Base-by-base conservation (phyloP, 768 basidiomycete species). In the Hygrocybe coccinea region DNA sequence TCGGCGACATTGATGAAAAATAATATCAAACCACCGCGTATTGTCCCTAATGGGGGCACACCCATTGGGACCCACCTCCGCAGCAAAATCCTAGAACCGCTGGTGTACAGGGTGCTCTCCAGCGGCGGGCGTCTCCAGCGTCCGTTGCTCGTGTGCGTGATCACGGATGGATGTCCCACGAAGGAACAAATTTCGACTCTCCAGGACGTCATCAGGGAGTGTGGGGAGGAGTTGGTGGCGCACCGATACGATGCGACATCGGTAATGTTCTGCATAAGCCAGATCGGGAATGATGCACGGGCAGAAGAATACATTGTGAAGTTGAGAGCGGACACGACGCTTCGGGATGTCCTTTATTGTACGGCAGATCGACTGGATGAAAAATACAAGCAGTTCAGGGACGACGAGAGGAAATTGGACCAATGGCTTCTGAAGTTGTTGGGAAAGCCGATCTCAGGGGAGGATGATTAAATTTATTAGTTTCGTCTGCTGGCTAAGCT, bases 181-280 rank as follows among this genome's bases (percentile, higher is more conserved):
- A 37, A n/a, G 11, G 58, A 56, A 25, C 38, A 39, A 21, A n/a
- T n/a, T n/a, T 1, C 2, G 15, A 22, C 37, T 10, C 43, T 64
- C 24, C 48, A 43, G 11, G 38, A 62, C 1, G 55, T 39, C 11
- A 58, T 64, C 15, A 11, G 60, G 33, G 54, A 56, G 14, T 64
- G 62, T 36, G 56, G 52, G 35, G 38, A 25, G 8, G 36, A 38
- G 14, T 36, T 62, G 2, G 50, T 51, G 25, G 56, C 11, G 15
- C 41, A 25, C 1, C 19, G 46, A 15, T 62, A 59, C 43, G 56
- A 60, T 47, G 48, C 55, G 19, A 41, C 38, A 5, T 52, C 60
- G 2, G 62, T 64, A 17, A 58, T 50, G 48, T 64, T 62, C 41
- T 50, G 48, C 39, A 49, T 64, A 21, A 58, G 51, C 25, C 62